Base-by-base conservation (phyloP, 352 stramenopile species). In the Pelagophyceae sp. region DNA sequence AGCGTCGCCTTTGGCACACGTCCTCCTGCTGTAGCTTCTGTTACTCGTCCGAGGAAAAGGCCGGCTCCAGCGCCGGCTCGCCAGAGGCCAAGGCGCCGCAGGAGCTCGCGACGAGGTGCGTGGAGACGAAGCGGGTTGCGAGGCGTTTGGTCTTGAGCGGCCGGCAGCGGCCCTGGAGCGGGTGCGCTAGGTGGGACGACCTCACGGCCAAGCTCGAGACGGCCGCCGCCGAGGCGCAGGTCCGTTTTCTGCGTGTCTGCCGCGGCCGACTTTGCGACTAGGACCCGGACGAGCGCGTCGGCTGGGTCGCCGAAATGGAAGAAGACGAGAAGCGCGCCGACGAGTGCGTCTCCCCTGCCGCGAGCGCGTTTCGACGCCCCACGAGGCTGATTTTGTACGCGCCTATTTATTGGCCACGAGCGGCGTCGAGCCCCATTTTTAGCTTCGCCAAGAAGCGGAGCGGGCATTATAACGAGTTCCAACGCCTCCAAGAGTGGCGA, bases 221-320 rank as follows among this genome's bases (percentile, higher is more conserved):
- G 54, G 54, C 54, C 6, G 40, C 40, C 40, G 40, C 40, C 11
- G 54, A 63, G 54, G 27, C 45, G 45, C 45, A 54, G 11, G 45
- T 54, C 11, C 45, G 45, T 54, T 23, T 11, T 54, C 45, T 11
- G 11, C 45, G 11, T 54, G 11, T 54, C 45, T 11, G 45, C 45
- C 45, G 45, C 45, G 11, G 11, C 45, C 23, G 11, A 23, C 45
- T 54, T 54, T 54, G 54, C 54, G 15, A 63, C 27, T 27, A n/a
- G 54, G 54, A 63, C 27, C 54, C 54, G 15, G 27, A 63, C 11
- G 54, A 15, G 11, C 54, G 54, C 11, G 11, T 63, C 54, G 54
- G 54, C 54, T 63, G 29, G 29, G 61, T 71, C 67, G 35, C 19
- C 35, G 67, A 74, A n/a, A 58, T 58, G 67, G 67, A 74, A 23